Evolutionary conservation across 192 early-diverging fungal genomes (phyloP), one percentile per base, ranked within the genome.

Genomic region (Umbelopsis ramanniana): DNA sequence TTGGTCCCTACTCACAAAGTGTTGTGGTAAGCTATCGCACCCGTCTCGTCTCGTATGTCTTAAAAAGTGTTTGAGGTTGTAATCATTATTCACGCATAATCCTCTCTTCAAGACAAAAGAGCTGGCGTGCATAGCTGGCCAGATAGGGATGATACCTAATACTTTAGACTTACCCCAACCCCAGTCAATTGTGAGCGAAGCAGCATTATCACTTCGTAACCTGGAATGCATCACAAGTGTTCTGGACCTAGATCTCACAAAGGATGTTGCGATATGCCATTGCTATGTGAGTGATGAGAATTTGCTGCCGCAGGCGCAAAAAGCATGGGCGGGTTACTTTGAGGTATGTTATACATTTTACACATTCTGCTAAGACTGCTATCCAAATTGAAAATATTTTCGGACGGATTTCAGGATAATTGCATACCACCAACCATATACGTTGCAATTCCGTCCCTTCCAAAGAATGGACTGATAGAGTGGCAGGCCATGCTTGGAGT

Each of bases 1-100:
- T 95, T 74, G 93, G 93, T 23, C 93, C 93, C 22, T 95, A 95
- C 76, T 91, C 89, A 14, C 93, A 95, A 76, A 84, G 87, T 17
- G 85, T 83, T 26, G 79, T 84, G 76, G 89, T 91, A 81, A 54
- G 74, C 76, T 5, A 29, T 29, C 29, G 29, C 3, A 29, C 29
- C 29, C n/a, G n/a, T n/a, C n/a, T n/a, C n/a, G n/a, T 29, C 29
- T 29, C 29, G 29, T 3, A 29, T 29, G 29, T 29, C 29, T 29
- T 29, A 29, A 29, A 29, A 29, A 29, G 29, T 29, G 6, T 43
- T 43, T 1, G 40, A 43, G 6, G 40, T 43, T 4, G 1, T 11
- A 2, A 43, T 11, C 11, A 11, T 12, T 12, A 4, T 7, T 43
- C 40, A 29, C 11, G 6, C 47, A 9, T 17, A 4, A 29, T 14